Conservation (phyloP, 78 protist genomes). For the Dictyostelium firmibasis region DNA sequence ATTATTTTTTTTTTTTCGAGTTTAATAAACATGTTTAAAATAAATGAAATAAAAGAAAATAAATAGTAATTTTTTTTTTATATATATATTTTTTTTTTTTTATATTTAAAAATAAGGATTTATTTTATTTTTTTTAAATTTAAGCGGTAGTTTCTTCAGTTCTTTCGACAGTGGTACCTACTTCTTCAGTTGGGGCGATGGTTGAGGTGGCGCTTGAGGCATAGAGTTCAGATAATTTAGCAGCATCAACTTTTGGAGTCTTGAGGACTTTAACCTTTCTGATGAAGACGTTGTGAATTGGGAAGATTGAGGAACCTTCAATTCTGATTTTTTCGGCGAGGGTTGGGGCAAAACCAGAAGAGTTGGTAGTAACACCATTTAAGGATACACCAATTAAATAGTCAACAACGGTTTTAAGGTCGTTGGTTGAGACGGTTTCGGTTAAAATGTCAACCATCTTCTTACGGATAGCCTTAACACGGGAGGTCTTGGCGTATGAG, state of each 20-base stretch:
- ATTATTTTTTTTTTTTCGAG: not conserved
- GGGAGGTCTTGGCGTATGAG: conserved; percentile 95
- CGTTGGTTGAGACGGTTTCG: conserved; percentile 84
- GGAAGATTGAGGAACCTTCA: conserved; percentile 94
- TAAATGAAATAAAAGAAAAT: not conserved
- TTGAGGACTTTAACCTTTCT: conserved; percentile 98
- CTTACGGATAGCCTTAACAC: conserved; percentile 93
- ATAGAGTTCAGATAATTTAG: conserved; percentile 72
- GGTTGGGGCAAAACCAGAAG: conserved; percentile 68
- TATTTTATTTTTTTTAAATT: not conserved
- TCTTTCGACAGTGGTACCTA: conserved; percentile 61
- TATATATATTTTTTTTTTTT: not conserved
- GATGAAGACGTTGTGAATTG: conserved; percentile 96
- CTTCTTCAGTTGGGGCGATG: conserved; percentile 55
- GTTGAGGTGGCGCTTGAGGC: not conserved
- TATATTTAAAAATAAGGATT: not conserved
- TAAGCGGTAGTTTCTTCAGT: conserved; percentile 32
- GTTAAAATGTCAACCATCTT: conserved; percentile 96
- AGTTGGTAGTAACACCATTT: not conserved
- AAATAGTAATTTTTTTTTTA: not conserved
- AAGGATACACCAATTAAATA: conserved; percentile 85
- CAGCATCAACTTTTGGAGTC: conserved; percentile 93
- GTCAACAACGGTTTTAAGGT: conserved; percentile 86
- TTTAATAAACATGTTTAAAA: not conserved
- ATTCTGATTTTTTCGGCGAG: conserved; percentile 95